Conservation (phyloP, 2,329 filamentous ascomycete species). For the Apiospora kogelbergensis region DNA sequence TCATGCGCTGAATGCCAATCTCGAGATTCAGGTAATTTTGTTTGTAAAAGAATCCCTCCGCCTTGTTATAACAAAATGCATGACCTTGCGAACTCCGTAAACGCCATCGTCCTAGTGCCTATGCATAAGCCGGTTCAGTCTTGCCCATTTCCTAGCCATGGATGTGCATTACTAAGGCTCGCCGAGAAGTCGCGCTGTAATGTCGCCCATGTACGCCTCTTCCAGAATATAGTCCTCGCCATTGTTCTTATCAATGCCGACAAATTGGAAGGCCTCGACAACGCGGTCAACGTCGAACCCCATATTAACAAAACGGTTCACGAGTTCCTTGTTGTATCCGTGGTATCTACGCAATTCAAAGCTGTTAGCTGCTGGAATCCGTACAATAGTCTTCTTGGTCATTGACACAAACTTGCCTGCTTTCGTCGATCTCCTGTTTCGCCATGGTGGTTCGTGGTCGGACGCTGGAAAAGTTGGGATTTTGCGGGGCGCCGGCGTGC, state of each 20-base stretch:
- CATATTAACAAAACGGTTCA: conserved; percentile 86
- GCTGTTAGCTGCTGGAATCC: background rate
- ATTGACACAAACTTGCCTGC: background rate
- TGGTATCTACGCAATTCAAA: conserved; percentile 60
- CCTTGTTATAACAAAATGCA: background rate
- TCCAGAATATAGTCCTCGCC: conserved; percentile 85
- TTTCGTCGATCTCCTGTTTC: conserved; percentile 54
- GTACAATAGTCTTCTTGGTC: conserved; percentile 32
- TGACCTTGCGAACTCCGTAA: background rate
- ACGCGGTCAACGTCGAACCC: conserved; percentile 88
- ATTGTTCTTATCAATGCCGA: conserved; percentile 76
- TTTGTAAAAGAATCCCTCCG: too few relatives aligned
- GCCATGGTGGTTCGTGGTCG: conserved; percentile 33
- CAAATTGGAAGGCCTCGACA: conserved; percentile 77
- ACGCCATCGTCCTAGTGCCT: background rate
- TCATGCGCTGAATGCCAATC: too few relatives aligned
- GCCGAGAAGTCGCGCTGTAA: conserved; percentile 80
- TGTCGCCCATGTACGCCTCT: conserved; percentile 85
- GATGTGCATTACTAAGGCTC: conserved; percentile 46
- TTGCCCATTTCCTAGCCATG: too few relatives aligned
- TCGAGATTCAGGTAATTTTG: too few relatives aligned
- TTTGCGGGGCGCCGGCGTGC: conserved; percentile 72
- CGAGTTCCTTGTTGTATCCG: conserved; percentile 81
- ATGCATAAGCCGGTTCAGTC: background rate
- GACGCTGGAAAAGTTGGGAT: conserved; percentile 25